Evolutionary conservation across 768 basidiomycete genomes (phyloP), one percentile per base, ranked within the genome.

Genomic region (Suillus luteus): DNA sequence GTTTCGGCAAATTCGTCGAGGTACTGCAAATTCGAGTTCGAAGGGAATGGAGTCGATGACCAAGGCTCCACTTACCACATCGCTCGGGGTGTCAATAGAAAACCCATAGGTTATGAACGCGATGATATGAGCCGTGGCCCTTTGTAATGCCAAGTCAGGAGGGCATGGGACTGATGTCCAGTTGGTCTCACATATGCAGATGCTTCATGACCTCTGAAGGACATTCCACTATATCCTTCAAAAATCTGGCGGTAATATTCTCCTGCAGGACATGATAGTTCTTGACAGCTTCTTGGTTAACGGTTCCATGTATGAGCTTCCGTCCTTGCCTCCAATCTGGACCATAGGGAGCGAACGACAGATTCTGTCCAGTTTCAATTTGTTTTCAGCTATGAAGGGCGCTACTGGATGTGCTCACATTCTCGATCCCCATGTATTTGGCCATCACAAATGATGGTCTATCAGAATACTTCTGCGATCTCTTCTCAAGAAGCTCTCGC

Each of bases 401-500:
- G 2, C 24, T 24, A 12, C 1, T 15, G 22, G 22, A 41, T 11
- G 40, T 41, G 17, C 61, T 58, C 19, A 62, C 61, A 8, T 62
- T 58, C 37, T 62, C 61, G 37, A 62, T 35, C 7, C 61, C 61
- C 49, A 62, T 62, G n/a, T 57, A 41, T n/a, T 62, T 58, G 11
- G 60, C 63, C 63, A 62, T 64, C 17, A 61, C 15, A 48, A 64
- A 64, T 22, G 49, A 62, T 15, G 63, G 51, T 24, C 60, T 51
- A 35, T 64, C 60, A 35, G 60, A 62, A 63, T 75, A 75, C 15
- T 66, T 71, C 6, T 67, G 60, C 27, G 73, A 67, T 38, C 68
- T 69, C 55, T 75, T 74, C 27, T 75, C 75, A 35, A 76, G 64
- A 10, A 76, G 69, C 44, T 76, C 75, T 12, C 66, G 68, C 7